These are phyloP conservation scores for Fusarium neocosmosporiellum DNA, from an alignment of 2,329 filamentous ascomycete genomes.

Conservation along the genomic window DNA sequence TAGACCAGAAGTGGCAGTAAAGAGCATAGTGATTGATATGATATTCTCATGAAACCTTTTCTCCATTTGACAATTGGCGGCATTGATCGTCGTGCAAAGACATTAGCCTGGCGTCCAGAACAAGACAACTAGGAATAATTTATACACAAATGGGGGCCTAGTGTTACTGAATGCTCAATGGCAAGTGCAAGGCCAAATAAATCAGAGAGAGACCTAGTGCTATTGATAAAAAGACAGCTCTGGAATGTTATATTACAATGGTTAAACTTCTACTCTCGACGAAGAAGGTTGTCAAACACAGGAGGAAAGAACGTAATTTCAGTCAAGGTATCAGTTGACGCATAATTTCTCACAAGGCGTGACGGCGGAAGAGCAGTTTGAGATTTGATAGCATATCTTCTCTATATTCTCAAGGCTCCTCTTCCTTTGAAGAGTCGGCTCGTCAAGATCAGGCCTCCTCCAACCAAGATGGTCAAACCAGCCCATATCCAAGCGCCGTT, in stretches of 20 bases:
- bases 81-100: not conserved
- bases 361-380: not conserved
- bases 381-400: not conserved
- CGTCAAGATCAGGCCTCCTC: slow-evolving; percentile 1
- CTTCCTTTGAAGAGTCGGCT: slow-evolving; percentile 5
- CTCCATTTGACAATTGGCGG: not conserved
- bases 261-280: not conserved
- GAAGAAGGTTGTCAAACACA: not conserved
- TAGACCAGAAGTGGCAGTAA: not conserved
- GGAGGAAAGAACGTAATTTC: not conserved
- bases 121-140: not conserved
- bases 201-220: not conserved
- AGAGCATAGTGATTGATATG: not conserved
- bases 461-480: slow-evolving; percentile 20
- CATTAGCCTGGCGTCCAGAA: not conserved
- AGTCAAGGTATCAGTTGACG: not conserved
- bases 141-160: not conserved
- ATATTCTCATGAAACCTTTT: not conserved
- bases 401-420: not conserved
- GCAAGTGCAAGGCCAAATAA: not conserved
- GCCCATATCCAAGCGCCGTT: slow-evolving; percentile 38
- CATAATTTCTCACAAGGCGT: not conserved
- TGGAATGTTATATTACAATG: not conserved
- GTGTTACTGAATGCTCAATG: not conserved
- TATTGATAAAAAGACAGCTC: not conserved